Evolutionary conservation across 768 basidiomycete genomes (phyloP).

Genomic region (Naganishia onofrii): DNA sequence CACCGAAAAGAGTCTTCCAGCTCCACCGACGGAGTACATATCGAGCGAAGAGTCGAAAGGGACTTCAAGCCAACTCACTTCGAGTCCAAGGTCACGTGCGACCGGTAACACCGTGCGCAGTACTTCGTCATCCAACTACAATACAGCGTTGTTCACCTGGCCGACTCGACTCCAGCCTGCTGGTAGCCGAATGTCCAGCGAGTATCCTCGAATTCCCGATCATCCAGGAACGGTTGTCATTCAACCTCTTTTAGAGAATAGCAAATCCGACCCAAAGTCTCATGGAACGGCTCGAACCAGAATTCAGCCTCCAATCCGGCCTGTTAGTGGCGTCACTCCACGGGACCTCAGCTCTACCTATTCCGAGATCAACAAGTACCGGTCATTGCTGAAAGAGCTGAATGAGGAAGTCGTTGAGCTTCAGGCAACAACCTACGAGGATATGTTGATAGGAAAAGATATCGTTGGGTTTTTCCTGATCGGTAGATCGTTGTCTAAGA

Average conservation of each 20-base stretch:
- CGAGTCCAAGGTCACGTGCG: not conserved
- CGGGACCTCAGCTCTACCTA: constrained; percentile 67
- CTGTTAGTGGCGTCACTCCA: constrained; percentile 68
- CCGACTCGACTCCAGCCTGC: not conserved
- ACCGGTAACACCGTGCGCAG: not conserved
- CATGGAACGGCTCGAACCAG: not conserved
- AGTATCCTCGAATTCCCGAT: not conserved
- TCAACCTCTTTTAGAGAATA: not conserved
- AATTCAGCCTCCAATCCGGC: constrained; percentile 67
- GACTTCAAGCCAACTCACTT: not conserved
- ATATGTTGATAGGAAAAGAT: constrained; percentile 66
- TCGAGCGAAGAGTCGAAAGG: constrained; percentile 8
- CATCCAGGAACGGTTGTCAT: not conserved
- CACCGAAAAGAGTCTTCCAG: constrained; percentile 55
- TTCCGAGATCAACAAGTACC: constrained; percentile 67
- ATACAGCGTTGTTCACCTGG: not conserved
- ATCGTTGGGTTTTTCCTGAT: constrained; percentile 74
- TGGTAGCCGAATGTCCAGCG: not conserved
- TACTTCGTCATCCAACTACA: constrained; percentile 6
- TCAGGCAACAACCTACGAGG: constrained; percentile 66
- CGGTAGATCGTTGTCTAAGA: constrained; percentile 64
- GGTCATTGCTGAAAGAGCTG: constrained; percentile 67
- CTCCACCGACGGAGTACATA: constrained; percentile 44
- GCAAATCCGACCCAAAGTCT: not conserved
- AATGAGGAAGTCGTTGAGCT: constrained; percentile 70